phyloP scores from a whole-genome alignment of 2,329 filamentous ascomycete species.

The Phaeosphaeria sp. region DNA sequence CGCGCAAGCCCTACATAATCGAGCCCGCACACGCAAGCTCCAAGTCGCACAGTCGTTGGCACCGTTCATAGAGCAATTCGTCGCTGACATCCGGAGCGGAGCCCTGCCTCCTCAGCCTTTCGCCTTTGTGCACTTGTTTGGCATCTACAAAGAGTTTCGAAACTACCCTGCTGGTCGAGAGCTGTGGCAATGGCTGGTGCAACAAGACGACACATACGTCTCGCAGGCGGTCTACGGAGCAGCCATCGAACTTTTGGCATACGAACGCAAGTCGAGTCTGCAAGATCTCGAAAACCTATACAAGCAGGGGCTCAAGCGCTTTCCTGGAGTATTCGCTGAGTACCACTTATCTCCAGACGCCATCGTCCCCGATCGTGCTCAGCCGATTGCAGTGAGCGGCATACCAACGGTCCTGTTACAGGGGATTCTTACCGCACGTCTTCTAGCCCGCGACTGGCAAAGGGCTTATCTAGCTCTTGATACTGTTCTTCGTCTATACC shows the following conservation, averaged over 20 bases:
- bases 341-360: conserved; percentile 58
- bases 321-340: conserved; percentile 54
- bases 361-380: conserved; percentile 52
- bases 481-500: conserved; percentile 56
- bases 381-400: conserved; percentile 38
- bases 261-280: conserved; percentile 47
- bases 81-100: conserved; percentile 48
- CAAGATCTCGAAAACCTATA: conserved; percentile 56
- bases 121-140: conserved; percentile 56
- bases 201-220: conserved; percentile 51
- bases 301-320: conserved; percentile 53
- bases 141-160: conserved; percentile 55
- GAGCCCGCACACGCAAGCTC: no score
- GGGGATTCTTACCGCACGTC: conserved; percentile 56
- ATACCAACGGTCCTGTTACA: conserved; percentile 55
- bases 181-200: conserved; percentile 58
- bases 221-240: conserved; percentile 55
- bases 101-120: conserved; percentile 44
- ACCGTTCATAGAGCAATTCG: conserved; percentile 48
- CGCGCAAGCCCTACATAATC: conserved; percentile 46
- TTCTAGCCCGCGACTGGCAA: conserved; percentile 54
- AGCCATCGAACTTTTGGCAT: conserved; percentile 58
- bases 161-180: conserved; percentile 46
- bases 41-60: no score
- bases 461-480: conserved; percentile 60